phyloP scores from a whole-genome alignment of 2,329 filamentous ascomycete genomes.

The Ophiosphaerella narmari region DNA sequence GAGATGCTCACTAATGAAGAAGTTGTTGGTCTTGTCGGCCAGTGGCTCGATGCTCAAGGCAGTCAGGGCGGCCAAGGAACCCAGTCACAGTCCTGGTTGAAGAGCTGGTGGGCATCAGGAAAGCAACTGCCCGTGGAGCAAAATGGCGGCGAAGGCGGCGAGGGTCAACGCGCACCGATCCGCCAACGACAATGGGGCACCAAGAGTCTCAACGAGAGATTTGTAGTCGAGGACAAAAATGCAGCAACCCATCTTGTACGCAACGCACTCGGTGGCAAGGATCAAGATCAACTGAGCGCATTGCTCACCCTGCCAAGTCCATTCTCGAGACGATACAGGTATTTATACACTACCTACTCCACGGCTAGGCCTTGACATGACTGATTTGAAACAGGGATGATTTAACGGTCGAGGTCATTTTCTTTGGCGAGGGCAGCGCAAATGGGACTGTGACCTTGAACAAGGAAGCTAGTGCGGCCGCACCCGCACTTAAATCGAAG shows the following conservation, averaged over 20 bases:
- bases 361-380: not conserved
- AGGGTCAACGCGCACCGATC: conserved; percentile 85
- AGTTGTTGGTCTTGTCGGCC: conserved; percentile 92
- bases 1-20: conserved; percentile 99
- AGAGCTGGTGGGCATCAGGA: conserved; percentile 67
- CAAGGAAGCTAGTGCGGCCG: conserved; percentile 76
- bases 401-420: conserved; percentile 96
- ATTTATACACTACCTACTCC: conserved; percentile 34
- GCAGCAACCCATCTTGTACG: conserved; percentile 93
- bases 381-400: conserved; percentile 69
- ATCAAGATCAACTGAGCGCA: conserved; percentile 91
- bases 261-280: conserved; percentile 91
- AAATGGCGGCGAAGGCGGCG: conserved; percentile 53
- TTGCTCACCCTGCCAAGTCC: conserved; percentile 89
- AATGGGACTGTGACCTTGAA: conserved; percentile 83
- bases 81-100: conserved; percentile 65
- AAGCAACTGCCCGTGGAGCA: conserved; percentile 77
- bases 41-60: conserved; percentile 87
- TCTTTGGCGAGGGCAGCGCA: conserved; percentile 83
- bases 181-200: conserved; percentile 89
- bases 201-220: conserved; percentile 74
- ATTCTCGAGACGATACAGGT: conserved; percentile 90
- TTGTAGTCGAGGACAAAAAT: conserved; percentile 93
- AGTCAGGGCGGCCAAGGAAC: conserved; percentile 43
- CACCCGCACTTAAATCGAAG: conserved; percentile 54